Percentiles rank a stretch among this genome's conserved stretches.
phyloP scores from a whole-genome alignment of 768 basidiomycete genomes.

The Agrocybe praecox region DNA sequence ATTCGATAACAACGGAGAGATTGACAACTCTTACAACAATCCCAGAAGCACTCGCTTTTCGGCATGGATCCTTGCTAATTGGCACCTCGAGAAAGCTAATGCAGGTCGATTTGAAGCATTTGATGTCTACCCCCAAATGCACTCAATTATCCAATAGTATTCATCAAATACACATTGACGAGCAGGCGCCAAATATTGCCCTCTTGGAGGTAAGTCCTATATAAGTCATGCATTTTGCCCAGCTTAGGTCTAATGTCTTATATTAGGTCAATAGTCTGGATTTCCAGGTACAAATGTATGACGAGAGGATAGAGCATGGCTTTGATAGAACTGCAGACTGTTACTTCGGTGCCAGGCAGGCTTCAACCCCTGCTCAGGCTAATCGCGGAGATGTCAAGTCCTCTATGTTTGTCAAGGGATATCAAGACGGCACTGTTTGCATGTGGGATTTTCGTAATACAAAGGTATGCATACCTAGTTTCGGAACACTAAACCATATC shows the following conservation, averaged over 20 bases:
- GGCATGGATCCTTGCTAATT: slow-evolving; percentile 34
- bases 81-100: slow-evolving; percentile 35
- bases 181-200: slow-evolving; percentile 41
- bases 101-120: slow-evolving; percentile 39
- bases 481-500: neutral
- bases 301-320: slow-evolving; percentile 37
- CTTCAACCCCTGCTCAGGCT: neutral
- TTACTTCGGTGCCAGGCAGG: slow-evolving; percentile 42
- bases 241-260: slow-evolving; percentile 16
- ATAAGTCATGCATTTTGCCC: slow-evolving; percentile 3
- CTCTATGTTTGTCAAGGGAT: slow-evolving; percentile 48
- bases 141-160: slow-evolving; percentile 39
- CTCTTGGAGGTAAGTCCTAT: slow-evolving; percentile 47
- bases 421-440: slow-evolving; percentile 42
- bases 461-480: slow-evolving; percentile 35
- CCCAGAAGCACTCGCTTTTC: slow-evolving; percentile 42
- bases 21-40: slow-evolving; percentile 22
- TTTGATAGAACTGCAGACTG: slow-evolving; percentile 42
- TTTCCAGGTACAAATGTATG: slow-evolving; percentile 51
- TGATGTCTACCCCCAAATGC: slow-evolving; percentile 23
- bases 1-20: slow-evolving; percentile 17
- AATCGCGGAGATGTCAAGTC: slow-evolving; percentile 39
- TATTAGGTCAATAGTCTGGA: slow-evolving; percentile 50
- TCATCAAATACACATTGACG: slow-evolving; percentile 48
- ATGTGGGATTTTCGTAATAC: slow-evolving; percentile 54